Percentiles rank a stretch among this genome's conserved stretches.
Conservation (phyloP, 2,329 filamentous ascomycete species). For the Gnomoniopsis sp. region DNA sequence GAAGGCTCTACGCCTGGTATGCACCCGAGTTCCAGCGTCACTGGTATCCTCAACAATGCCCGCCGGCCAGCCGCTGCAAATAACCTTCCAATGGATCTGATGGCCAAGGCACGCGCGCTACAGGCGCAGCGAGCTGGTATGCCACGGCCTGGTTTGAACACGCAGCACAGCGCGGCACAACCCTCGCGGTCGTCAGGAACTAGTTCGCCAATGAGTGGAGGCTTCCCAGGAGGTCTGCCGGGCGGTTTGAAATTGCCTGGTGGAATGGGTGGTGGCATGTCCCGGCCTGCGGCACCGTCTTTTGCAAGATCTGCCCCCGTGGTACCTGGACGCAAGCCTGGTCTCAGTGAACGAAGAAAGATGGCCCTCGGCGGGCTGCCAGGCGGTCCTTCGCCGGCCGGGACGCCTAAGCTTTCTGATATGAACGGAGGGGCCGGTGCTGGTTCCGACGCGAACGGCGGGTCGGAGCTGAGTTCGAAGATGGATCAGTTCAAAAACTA, state of each 20-base stretch:
- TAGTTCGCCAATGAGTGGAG: slow-evolving; percentile 24
- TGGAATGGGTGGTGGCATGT: slow-evolving; percentile 36
- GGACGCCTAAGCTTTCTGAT: slow-evolving; percentile 43
- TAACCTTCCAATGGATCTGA: slow-evolving; percentile 36
- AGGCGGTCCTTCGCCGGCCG: slow-evolving; percentile 32
- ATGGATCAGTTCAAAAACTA: slow-evolving; percentile 68
- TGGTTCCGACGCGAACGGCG: slow-evolving; percentile 30
- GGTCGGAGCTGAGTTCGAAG: slow-evolving; percentile 40
- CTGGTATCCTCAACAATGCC: slow-evolving; percentile 70
- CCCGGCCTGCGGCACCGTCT: slow-evolving; percentile 43
- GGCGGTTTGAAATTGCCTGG: slow-evolving; percentile 38
- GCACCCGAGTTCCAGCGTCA: slow-evolving; percentile 78
- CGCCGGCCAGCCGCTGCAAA: slow-evolving; percentile 47
- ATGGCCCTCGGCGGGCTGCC: slow-evolving; percentile 51
- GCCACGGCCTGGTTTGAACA: slow-evolving; percentile 17
- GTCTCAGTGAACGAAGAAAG: slow-evolving; percentile 62
- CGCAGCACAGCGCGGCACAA: slow-evolving; percentile 19
- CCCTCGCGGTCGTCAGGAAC: slow-evolving; percentile 27
- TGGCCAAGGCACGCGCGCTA: slow-evolving; percentile 35
- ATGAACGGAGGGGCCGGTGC: slow-evolving; percentile 26
- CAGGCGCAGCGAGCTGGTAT: slow-evolving; percentile 32
- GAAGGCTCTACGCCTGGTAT: slow-evolving; percentile 50
- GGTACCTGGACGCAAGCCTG: slow-evolving; percentile 44
- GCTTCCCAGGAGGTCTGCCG: slow-evolving; percentile 40
- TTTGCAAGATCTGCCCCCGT: slow-evolving; percentile 53